phyloP scores from a whole-genome alignment of 2,329 filamentous ascomycete genomes.

The Arthrinium phaeospermum region DNA sequence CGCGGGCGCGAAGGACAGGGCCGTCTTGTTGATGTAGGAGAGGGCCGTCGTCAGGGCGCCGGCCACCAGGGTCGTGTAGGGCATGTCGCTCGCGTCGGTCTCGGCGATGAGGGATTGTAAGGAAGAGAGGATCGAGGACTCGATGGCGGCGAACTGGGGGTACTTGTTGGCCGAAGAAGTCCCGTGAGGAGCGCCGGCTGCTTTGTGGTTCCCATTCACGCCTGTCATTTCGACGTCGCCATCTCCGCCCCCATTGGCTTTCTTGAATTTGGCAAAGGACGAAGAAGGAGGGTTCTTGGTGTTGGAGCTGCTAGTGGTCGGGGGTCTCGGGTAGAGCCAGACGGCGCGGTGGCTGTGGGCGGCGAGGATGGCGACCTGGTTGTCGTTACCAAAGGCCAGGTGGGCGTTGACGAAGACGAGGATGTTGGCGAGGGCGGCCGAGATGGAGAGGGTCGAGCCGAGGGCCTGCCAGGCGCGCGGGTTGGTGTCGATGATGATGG shows the following conservation, averaged over 20 bases:
- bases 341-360: conserved; percentile 84
- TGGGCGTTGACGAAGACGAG: conserved; percentile 98
- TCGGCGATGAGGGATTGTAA: conserved; percentile 74
- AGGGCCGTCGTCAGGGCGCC: conserved; percentile 90
- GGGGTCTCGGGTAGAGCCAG: conserved; percentile 80
- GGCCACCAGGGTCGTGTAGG: conserved; percentile 84
- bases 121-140: conserved; percentile 77
- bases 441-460: conserved; percentile 75
- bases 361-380: conserved; percentile 90
- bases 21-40: conserved; percentile 85
- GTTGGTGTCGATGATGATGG: conserved; percentile 94
- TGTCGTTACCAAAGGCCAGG: conserved; percentile 89
- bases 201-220: conserved; percentile 35
- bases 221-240: conserved; percentile 66
- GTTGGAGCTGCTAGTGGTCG: conserved; percentile 33
- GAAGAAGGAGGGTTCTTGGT: background rate
- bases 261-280: background rate
- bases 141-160: conserved; percentile 86
- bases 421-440: conserved; percentile 83
- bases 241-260: conserved; percentile 38
- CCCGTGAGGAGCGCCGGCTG: conserved; percentile 35
- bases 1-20: conserved; percentile 66
- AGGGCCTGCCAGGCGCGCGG: conserved; percentile 91
- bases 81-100: conserved; percentile 70
- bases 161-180: conserved; percentile 79